Base-by-base conservation (phyloP, 495 filamentous ascomycete genomes). In the Penicillium egyptiacum region DNA sequence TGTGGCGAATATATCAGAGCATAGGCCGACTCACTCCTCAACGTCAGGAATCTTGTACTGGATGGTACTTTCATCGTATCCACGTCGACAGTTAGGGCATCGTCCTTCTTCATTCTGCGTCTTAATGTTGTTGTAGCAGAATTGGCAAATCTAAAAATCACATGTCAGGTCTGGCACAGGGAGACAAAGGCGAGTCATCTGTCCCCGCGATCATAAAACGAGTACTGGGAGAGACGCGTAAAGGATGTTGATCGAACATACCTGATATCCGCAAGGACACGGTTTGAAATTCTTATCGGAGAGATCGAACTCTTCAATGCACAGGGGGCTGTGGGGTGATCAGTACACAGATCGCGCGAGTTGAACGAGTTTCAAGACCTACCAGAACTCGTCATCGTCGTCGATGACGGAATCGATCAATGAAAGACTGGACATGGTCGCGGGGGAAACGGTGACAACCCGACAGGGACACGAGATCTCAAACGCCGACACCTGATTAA, bases 61-160 rank as follows among this genome's bases (percentile, higher is more conserved):
- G 50, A 99, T 96, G 23, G 89, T 94, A 69, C 92, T 90, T 50
- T 99, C 95, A 71, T 96, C 90, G 69, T 99, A 99, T 17, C 88
- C 83, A 63, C 95, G 82, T 67, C 95, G 86, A 73, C 95, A 99
- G 66, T 96, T 96, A 16, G 95, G 95, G 75, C 95, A 99, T 28
- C 95, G 79, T 35, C 91, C 91, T 69, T 96, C 96, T 81, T 96
- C 87, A 60, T 92, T 96, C 56, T 86, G 90, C 57, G 74, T 79
- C 72, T 91, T 93, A 73, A 99, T 94, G 64, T 98, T 98, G 77
- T 99, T 96, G 78, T 88, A 98, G 74, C 95, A 99, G 76, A 99
- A 99, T 78, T 97, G 95, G 72, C 95, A 99, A 66, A 99, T 90
- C 93, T 98, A 67, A 28, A 51, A 44, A 16, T 35, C 17, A 53